Base-by-base conservation (phyloP, 352 stramenopile species). In the Phytophthora ohioensis region DNA sequence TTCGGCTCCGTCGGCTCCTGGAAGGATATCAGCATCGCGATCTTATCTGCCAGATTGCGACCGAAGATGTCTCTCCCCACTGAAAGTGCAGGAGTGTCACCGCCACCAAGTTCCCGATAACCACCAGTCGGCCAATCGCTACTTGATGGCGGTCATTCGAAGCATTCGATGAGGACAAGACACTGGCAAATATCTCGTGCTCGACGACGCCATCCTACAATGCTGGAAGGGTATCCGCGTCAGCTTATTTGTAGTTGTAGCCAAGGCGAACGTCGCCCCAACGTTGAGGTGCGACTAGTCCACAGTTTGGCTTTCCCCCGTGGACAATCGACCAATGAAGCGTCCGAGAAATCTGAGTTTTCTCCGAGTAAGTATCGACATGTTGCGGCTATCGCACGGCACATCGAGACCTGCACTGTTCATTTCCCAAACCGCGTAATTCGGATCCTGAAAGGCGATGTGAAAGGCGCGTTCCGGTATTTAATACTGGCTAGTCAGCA, bases 271-370 rank as follows among this genome's bases (percentile, higher is more conserved):
- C 12, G 21, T 17, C 10, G 55, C 41, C 64, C 56, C 9, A 4
- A n/a, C 2, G n/a, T 59, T 6, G 57, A 64, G 21, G 34, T 64
- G 8, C n/a, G 57, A 4, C 52, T 57, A 0, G 64, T 64, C 36
- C 57, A 67, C 36, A 42, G 67, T 27, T 52, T 72, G 11, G 60
- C 52, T 10, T 72, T 55, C 42, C 65, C 51, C 2, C 45, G 10
- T 15, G 51, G 49, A 12, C 9, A 36, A 4, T 58, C 57, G 2
- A 49, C 52, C 0, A 72, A 67, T 30, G 48, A 52, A 5, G 39
- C 32, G 15, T 59, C 61, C 10, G 27, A 3, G 8, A 55, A 55
- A 30, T 31, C 31, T 5, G 4, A 39, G 3, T 55, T 55, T 10
- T 30, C 47, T 12, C 5, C 9, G 2, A 27, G 47, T 48, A 36